These are phyloP conservation scores for Brettanomyces bruxellensis DNA, from an alignment of 805 yeast species.

Conservation along the genomic window DNA sequence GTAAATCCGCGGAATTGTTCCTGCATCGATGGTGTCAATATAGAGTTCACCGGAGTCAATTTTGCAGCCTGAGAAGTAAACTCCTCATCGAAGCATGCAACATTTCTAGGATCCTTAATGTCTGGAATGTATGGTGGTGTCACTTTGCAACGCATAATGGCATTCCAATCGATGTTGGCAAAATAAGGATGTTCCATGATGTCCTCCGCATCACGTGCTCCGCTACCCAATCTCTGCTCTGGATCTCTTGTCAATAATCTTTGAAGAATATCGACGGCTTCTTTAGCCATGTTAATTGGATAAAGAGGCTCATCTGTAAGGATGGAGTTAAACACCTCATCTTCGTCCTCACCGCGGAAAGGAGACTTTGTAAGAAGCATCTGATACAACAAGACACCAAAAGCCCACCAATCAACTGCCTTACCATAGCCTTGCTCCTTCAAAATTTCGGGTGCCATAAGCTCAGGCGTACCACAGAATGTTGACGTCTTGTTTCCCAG, in stretches of 20 bases:
- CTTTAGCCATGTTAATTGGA: constrained; percentile 96
- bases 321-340: constrained; percentile 94
- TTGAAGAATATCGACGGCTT: constrained; percentile 89
- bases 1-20: constrained; percentile 97
- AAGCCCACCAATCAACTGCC: constrained; percentile 99
- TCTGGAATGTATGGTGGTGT: constrained; percentile 90
- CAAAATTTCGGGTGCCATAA: constrained; percentile 97
- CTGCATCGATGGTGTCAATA: constrained; percentile 78
- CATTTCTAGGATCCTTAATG: constrained; percentile 79
- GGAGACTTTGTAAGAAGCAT: constrained; percentile 97
- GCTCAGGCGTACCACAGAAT: constrained; percentile 98
- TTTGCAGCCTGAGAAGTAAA: constrained; percentile 93
- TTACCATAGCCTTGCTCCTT: constrained; percentile 88
- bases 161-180: constrained; percentile 83
- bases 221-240: constrained; percentile 69
- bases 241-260: constrained; percentile 90
- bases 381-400: constrained; percentile 92
- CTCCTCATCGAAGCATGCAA: constrained; percentile 87
- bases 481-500: constrained; percentile 77
- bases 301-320: constrained; percentile 92
- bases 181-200: constrained; percentile 95
- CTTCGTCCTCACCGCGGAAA: constrained; percentile 80
- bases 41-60: constrained; percentile 87
- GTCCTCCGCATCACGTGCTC: constrained; percentile 83
- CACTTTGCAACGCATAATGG: constrained; percentile 58